Conservation (phyloP, 495 filamentous ascomycete genomes). For the Daldinia caldariorum region DNA sequence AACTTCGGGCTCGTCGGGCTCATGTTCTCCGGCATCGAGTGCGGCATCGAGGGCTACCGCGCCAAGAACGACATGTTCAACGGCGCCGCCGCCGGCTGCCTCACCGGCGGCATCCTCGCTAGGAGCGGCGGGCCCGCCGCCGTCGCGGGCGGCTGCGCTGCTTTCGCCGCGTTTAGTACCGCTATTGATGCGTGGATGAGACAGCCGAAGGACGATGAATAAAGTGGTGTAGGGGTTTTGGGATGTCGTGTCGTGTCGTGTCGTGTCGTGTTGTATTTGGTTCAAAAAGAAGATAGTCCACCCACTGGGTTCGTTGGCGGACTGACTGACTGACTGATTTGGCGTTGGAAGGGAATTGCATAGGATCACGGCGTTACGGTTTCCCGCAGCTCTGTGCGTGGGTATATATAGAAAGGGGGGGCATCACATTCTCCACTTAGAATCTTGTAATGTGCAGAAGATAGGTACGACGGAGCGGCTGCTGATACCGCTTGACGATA, state of each 20-base stretch:
- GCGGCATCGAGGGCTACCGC: conserved; percentile 88
- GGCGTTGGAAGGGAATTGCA: conserved; percentile 36
- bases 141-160: conserved; percentile 86
- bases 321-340: neutral
- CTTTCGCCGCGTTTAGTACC: conserved; percentile 94
- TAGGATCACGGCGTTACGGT: conserved; percentile 36
- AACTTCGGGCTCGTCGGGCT: conserved; percentile 94
- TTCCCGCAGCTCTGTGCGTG: conserved; percentile 14
- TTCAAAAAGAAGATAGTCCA: no score
- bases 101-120: conserved; percentile 89
- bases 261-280: no score
- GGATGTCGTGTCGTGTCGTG: no score
- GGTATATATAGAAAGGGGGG: conserved; percentile 20
- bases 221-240: no score
- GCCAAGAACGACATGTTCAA: conserved; percentile 95
- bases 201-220: conserved; percentile 66
- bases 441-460: conserved; percentile 20
- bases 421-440: conserved; percentile 37
- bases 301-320: neutral
- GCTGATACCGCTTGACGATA: neutral
- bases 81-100: conserved; percentile 85
- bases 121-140: conserved; percentile 90
- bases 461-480: conserved; percentile 1
- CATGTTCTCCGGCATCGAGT: conserved; percentile 92
- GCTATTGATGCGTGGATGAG: conserved; percentile 95